Base-by-base conservation (phyloP, 768 basidiomycete species). In the Lactifluus piperatus region DNA sequence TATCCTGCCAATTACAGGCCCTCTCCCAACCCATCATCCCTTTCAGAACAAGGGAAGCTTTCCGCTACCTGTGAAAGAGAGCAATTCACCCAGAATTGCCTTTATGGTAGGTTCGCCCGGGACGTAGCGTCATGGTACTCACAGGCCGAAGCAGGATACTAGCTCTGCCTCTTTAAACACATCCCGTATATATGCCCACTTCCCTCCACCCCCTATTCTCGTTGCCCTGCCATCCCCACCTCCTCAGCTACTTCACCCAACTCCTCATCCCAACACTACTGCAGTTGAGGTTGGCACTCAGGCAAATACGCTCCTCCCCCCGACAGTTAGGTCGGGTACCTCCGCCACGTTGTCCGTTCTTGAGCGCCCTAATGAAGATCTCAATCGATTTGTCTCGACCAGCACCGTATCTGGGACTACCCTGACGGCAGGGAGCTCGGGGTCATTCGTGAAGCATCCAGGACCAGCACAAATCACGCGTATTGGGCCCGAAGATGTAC, bases 371-470 rank as follows among this genome's bases (percentile, higher is more conserved):
- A 81, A 81, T 62, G 85, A 85, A 18, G 92, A 94, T 68, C 76
- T 94, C 46, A 90, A 88, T 67, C 86, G 94, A 26, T 91, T 91
- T 67, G 90, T 94, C 9, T 94, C 93, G 6, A 87, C 91, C 14
- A 91, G 91, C 66, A 94, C 93, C 9, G 82, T 83, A 13, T 90
- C 88, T 4, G 79, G 78, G 18, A 88, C 86, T 13, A 88, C 86
- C 18, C 69, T 87, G 51, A 88, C 86, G 11, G 74, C 80, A 4
- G 82, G 82, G 41, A 88, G 87, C 64, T 83, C 83, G 0, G 84
- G 83, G 0, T 93, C 92, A 4, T 93, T 89, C 68, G 82, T 88
- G 41, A 95, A 95, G 72, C 88, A 91, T 63, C 70, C 85, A 30
- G 88, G 89, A 5, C 86, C 88, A 3, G 79, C 82, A 37, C 87